Percentiles rank a stretch among this genome's conserved stretches.
These are phyloP conservation scores for Auriscalpium microsporum DNA, from an alignment of 768 basidiomycete species.

Conservation along the genomic window DNA sequence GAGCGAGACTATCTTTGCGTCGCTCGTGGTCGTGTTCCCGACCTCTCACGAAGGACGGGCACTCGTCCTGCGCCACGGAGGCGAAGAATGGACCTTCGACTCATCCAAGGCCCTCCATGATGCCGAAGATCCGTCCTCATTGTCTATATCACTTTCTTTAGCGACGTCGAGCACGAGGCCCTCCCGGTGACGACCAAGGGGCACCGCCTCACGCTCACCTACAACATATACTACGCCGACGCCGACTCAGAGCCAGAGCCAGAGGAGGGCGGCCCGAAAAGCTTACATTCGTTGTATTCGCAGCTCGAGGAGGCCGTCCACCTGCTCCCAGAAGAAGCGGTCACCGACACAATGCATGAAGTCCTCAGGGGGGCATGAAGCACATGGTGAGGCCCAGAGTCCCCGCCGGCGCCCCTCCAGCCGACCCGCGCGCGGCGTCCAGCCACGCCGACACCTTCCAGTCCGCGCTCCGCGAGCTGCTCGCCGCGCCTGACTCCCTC, in stretches of 20 bases:
- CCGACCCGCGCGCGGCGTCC: background rate
- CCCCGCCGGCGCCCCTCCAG: background rate
- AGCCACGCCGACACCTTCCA: conserved; percentile 5
- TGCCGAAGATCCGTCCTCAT: conserved; percentile 11
- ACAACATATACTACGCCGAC: conserved; percentile 28
- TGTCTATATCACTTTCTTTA: conserved; percentile 26
- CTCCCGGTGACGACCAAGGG: conserved; percentile 30
- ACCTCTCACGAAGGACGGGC: conserved; percentile 37
- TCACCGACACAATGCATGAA: no score
- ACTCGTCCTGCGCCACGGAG: conserved; percentile 28
- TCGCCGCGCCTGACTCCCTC: conserved; percentile 27
- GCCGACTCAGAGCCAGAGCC: background rate
- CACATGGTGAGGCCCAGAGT: no score
- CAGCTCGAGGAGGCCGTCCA: no score
- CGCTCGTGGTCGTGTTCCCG: conserved; percentile 42
- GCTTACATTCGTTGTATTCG: no score
- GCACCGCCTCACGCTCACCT: conserved; percentile 36
- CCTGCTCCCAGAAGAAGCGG: no score
- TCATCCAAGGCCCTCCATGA: conserved; percentile 21
- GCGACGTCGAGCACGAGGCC: conserved; percentile 40
- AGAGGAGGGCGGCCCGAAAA: no score
- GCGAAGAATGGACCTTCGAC: conserved; percentile 30
- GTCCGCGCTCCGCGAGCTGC: conserved; percentile 18
- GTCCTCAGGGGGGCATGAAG: no score
- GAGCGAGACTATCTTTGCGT: conserved; percentile 37